Base-by-base conservation (phyloP, 805 yeast genomes). In the Candida verbasci region DNA sequence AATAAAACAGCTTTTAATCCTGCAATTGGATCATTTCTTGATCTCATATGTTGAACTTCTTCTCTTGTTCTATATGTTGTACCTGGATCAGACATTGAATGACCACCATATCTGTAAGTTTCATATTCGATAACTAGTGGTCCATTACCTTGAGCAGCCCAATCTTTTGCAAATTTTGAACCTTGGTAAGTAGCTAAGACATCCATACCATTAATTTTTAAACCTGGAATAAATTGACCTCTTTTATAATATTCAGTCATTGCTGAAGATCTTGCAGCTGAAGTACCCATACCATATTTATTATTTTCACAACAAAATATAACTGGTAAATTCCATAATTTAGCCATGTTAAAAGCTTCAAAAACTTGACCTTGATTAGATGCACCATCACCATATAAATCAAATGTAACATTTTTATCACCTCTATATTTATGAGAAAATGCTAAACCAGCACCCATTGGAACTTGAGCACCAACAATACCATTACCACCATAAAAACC, bases 11-110 rank as follows among this genome's bases (percentile, higher is more conserved):
- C 81, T 78, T 89, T 91, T 61, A 93, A 79, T 52, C 97, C 97
- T 39, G 95, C 89, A 65, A 93, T 87, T 53, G 97, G 97, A 67
- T 93, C 98, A 65, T 85, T 88, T 76, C 87, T 85, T 29, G 97
- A 87, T 76, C 98, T 86, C 97, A 93, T 89, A 75, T 91, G 91
- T 74, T 89, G 97, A 52, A 93, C 93, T 75, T 93, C 98, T 73
- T 93, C 98, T 76, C 98, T 89, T 61, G 98, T 93, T 80, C 98
- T 85, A 82, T 93, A 93, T 50, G 98, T 93, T 66, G 98, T 93
- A 78, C 98, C 98, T 58, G 98, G 98, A 72, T 93, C 98, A 52
- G 97, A 91, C 97, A 93, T 93, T 52, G 98, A 93, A 80, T 93
- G 98, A 67, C 98, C 98, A 75, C 97, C 97, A 66, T 93, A 93